phyloP scores from a whole-genome alignment of 75 land plant genomes.

The Chamaecyparis obtusa region DNA sequence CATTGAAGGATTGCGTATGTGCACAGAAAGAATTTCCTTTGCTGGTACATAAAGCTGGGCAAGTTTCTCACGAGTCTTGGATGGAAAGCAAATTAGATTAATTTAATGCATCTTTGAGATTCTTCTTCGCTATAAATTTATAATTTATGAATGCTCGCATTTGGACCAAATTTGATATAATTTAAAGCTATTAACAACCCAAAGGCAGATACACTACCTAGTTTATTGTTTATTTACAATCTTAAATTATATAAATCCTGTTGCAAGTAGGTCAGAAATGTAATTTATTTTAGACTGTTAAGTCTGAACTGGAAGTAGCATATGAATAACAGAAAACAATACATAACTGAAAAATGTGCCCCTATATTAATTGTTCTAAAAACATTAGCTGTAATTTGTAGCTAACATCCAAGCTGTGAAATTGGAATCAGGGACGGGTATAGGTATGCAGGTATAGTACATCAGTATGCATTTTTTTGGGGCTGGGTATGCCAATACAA shows the following conservation, averaged over 20 bases:
- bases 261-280: neutral
- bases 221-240: neutral
- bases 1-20: slow-evolving; percentile 46
- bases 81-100: slow-evolving; percentile 56
- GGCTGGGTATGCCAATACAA: no score
- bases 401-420: neutral
- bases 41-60: slow-evolving; percentile 53
- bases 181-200: neutral
- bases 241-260: neutral
- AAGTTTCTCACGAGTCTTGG: slow-evolving; percentile 57
- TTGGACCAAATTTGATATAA: neutral
- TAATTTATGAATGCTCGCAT: neutral
- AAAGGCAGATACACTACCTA: neutral
- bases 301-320: neutral
- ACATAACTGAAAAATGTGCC: neutral
- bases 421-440: no score
- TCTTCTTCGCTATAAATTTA: neutral
- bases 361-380: neutral
- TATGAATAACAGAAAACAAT: neutral
- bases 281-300: neutral
- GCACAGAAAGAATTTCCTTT: slow-evolving; percentile 49
- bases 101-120: neutral
- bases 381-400: neutral
- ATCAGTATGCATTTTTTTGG: no score
- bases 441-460: no score